Evolutionary conservation across 176 grass and related monocot species (phyloP).

Genomic region (Oryza glumipatula): DNA sequence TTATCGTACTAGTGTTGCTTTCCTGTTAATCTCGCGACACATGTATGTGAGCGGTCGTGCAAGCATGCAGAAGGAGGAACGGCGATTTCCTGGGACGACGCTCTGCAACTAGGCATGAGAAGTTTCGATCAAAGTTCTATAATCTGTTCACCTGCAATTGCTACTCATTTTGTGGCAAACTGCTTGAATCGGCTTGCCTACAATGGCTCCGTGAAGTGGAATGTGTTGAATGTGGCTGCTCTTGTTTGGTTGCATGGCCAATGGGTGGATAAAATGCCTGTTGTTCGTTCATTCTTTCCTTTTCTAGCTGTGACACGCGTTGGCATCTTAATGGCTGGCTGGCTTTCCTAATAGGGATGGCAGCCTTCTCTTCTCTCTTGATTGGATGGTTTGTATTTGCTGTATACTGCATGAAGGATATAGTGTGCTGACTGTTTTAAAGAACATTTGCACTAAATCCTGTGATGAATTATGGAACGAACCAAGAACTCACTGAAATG

Average conservation of each 20-base stretch:
- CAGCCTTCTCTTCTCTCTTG: constrained; percentile 71
- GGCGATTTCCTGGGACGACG: constrained; percentile 81
- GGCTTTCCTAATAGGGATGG: constrained; percentile 85
- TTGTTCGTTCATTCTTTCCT: constrained; percentile 65
- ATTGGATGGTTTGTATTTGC: constrained; percentile 80
- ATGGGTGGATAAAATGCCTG: constrained; percentile 75
- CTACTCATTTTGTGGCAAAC: constrained; percentile 76
- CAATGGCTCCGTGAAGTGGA: constrained; percentile 60
- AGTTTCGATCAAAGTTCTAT: constrained; percentile 86
- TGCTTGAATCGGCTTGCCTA: constrained; percentile 77
- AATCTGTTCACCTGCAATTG: constrained; percentile 94
- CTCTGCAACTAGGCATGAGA: constrained; percentile 62
- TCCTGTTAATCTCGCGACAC: constrained; percentile 64
- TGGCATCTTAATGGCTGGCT: constrained; percentile 78
- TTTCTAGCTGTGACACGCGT: constrained; percentile 61
- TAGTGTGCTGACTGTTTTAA: constrained; percentile 55
- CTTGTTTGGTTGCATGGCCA: constrained; percentile 73
- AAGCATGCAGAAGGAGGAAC: constrained; percentile 69
- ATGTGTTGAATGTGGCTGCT: constrained; percentile 60
- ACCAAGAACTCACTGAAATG: constrained; percentile 13
- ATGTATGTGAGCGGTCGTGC: constrained; percentile 65
- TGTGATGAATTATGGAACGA: neutral
- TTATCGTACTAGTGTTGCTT: constrained; percentile 73
- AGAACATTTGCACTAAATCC: neutral
- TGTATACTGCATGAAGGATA: constrained; percentile 65